Base-by-base conservation (phyloP, 1,139 yeast species). In the Pichia sp. region DNA sequence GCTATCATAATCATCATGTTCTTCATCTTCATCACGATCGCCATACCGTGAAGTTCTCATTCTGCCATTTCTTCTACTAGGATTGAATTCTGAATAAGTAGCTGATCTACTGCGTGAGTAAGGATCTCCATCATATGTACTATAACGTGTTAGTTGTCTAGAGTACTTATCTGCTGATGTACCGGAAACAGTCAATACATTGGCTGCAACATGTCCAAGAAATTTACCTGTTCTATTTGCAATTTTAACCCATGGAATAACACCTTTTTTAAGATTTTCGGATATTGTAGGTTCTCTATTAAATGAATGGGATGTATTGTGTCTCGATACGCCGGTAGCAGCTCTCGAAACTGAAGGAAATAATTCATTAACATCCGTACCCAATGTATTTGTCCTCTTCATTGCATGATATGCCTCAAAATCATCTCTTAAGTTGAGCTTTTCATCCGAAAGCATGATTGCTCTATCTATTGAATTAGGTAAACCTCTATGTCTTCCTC, bases 401-500 rank as follows among this genome's bases (percentile, higher is more conserved):
- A 63, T 39, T 11, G 80, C 80, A 57, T 78, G 85, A 40, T 73
- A 59, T 46, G 81, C 85, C 65, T 84, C 89, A 13, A 77, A 71
- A 47, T 70, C 70, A 65, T 90, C 98, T 57, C 87, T 76, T 54
- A 73, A 70, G 34, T 74, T 74, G 73, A 89, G 73, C 53, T 79
- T 77, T 13, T 82, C 85, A 52, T 83, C 78, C 3, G 96, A 95
- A 48, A 92, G 67, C 75, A 92, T 82, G 55, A 92, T 85, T 38
- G 99, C 98, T 62, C 98, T 80, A 66, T 92, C 99, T 50, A 94
- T 75, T 0, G 92, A 73, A 62, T 92, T 89, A 0, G 99, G 99
- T 52, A 92, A 72, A 38, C 98, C 98, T 75, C 99, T 86, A 62
- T 90, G 97, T 50, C 97, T 77, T 12, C 98, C 97, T 69, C 99